Conservation (phyloP, 768 basidiomycete genomes). For the Naematelia encephala region DNA sequence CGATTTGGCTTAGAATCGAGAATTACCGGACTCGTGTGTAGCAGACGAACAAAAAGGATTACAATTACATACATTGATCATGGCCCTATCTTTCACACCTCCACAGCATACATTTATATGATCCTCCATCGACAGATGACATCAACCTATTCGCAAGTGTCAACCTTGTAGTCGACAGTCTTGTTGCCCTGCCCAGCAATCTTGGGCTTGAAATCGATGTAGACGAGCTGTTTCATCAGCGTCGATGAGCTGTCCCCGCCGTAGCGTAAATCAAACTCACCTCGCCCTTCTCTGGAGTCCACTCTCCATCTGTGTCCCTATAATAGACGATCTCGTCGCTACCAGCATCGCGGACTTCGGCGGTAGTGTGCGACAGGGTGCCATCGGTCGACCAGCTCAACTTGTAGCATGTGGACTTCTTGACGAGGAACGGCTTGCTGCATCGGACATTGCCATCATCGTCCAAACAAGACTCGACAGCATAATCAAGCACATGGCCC, state of each 20-base stretch:
- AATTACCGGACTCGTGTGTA: too few relatives aligned
- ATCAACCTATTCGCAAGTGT: slow-evolving; percentile 29
- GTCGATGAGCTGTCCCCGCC: neutral
- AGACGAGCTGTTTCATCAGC: slow-evolving; percentile 30
- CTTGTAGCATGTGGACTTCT: slow-evolving; percentile 42
- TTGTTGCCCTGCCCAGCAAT: slow-evolving; percentile 37
- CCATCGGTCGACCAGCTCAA: slow-evolving; percentile 48
- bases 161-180: slow-evolving; percentile 45
- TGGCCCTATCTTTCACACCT: neutral
- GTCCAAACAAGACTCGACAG: slow-evolving; percentile 44
- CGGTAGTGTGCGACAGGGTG: slow-evolving; percentile 43
- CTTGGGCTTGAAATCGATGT: slow-evolving; percentile 49
- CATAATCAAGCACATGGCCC: slow-evolving; percentile 43
- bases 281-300: slow-evolving; percentile 44
- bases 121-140: too few relatives aligned
- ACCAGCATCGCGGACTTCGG: slow-evolving; percentile 44
- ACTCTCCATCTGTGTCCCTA: slow-evolving; percentile 47
- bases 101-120: too few relatives aligned
- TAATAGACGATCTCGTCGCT: slow-evolving; percentile 44
- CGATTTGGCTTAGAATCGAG: too few relatives aligned
- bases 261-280: slow-evolving; percentile 23
- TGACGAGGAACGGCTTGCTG: slow-evolving; percentile 45
- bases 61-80: neutral
- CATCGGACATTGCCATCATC: slow-evolving; percentile 37
- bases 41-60: too few relatives aligned